Evolutionary conservation across 169 alveolate genomes (phyloP).

Genomic region (Plasmodium vinckei): DNA sequence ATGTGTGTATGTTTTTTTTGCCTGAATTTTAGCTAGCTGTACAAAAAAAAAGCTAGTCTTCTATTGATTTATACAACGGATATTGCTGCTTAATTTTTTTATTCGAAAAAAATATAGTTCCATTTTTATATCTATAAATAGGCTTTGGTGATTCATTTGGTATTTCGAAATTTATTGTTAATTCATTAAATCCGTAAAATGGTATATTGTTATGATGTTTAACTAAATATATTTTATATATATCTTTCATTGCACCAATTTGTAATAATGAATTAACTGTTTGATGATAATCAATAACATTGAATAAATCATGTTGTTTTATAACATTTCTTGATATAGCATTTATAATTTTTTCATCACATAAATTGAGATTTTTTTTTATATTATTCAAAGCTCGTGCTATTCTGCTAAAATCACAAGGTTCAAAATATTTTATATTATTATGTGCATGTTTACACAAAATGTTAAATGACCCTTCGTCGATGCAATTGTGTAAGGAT

Average conservation of each 20-base stretch:
- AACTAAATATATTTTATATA: conserved; percentile 24
- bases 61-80: conserved; percentile 45
- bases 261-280: conserved; percentile 41
- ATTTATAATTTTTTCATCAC: conserved; percentile 77
- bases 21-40: no score
- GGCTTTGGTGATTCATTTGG: conserved; percentile 24
- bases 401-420: conserved; percentile 82
- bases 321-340: conserved; percentile 78
- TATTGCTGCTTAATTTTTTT: conserved; percentile 45
- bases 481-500: conserved; percentile 69
- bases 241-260: conserved; percentile 27
- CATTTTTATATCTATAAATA: conserved; percentile 31
- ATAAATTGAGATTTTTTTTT: conserved; percentile 28
- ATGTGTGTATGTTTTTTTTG: no score
- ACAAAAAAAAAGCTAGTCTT: background rate
- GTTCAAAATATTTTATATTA: conserved; percentile 84
- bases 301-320: conserved; percentile 77
- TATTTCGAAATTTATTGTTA: conserved; percentile 7
- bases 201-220: conserved; percentile 67
- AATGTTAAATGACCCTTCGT: conserved; percentile 76
- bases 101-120: conserved; percentile 59
- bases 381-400: conserved; percentile 79
- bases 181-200: conserved; percentile 60
- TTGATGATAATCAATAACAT: conserved; percentile 80
- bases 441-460: conserved; percentile 81